Evolutionary conservation across 345 rosid species (phyloP), one percentile per base, ranked within the genome.

Genomic region (Rhodamnia rubescens): DNA sequence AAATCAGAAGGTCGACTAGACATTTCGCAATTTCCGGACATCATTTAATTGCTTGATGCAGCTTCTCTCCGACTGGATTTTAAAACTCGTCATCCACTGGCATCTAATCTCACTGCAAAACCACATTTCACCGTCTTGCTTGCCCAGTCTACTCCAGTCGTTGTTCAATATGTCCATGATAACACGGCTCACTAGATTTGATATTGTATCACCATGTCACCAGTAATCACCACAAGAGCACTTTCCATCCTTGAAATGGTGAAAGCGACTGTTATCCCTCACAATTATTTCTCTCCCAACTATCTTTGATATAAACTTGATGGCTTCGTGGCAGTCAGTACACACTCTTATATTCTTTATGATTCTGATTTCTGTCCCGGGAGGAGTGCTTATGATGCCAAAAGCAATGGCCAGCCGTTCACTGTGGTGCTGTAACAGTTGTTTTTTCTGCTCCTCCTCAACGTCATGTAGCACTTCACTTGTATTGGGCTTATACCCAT

Each of bases 141-240:
- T 69, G 78, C 2, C 1, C 24, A 32, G 12, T 69, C 26, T 69
- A 36, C 1, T 69, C 47, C 24, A 69, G 40, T 69, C 10, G 13
- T 18, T 20, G 13, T 69, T 36, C 47, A 8, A 69, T 69, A 36
- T 69, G 80, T 36, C 80, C 1, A 32, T 42, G 11, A 36, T 36
- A 42, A 69, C 18, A 69, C 47, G 36, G 80, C 42, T 36, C 14
- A 5, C 78, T 69, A 69, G 47, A 36, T 69, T 29, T 18, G 80
- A 69, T 69, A 26, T 21, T 20, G 47, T 36, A 69, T 69, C 7
- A 69, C 47, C 51, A 81, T 36, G 18, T 91, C 89, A 95, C 98
- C 96, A 96, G 82, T 93, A 95, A 88, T 95, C 96, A 88, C 93
- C 93, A 87, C 98, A 95, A 20, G 96, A 95, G 87, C 98, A 95